Evolutionary conservation across 2,329 filamentous ascomycete species (phyloP).

Genomic region (Macrophomina tecta): DNA sequence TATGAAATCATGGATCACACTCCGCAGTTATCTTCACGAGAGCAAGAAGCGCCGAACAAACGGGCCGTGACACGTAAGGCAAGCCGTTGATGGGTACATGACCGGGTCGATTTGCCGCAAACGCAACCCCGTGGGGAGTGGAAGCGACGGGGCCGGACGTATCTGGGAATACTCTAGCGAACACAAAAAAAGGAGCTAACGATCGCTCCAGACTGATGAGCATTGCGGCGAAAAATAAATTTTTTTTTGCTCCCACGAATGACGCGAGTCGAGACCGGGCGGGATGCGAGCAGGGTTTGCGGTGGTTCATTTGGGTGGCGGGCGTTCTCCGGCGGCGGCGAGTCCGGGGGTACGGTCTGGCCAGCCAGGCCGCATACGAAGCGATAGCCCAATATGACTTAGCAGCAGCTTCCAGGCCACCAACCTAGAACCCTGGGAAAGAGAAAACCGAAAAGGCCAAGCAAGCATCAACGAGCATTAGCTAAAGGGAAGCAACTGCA

Average conservation of each 20-base stretch:
- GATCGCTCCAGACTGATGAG: not conserved
- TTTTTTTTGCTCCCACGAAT: not conserved
- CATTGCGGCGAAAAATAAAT: not conserved
- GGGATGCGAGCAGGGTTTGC: slow-evolving; percentile 7
- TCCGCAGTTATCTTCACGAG: not conserved
- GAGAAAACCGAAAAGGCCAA: not conserved
- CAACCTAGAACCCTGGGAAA: not conserved
- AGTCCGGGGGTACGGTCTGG: slow-evolving; percentile 8
- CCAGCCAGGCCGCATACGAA: not conserved
- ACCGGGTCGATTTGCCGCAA: not conserved
- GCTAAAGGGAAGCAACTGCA: not conserved
- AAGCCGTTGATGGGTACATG: not conserved
- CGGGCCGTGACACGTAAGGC: slow-evolving; percentile 3
- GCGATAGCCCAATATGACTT: slow-evolving; percentile 4
- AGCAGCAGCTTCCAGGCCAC: slow-evolving; percentile 15
- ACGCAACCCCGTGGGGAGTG: not conserved
- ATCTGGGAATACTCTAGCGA: not conserved
- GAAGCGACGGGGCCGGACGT: not conserved
- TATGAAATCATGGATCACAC: slow-evolving; percentile 22
- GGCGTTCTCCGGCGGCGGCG: slow-evolving; percentile 14
- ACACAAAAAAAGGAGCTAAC: not conserved
- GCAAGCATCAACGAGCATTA: not conserved
- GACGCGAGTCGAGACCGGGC: slow-evolving; percentile 3
- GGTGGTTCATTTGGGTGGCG: slow-evolving; percentile 6
- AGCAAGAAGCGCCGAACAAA: slow-evolving; percentile 5